Evolutionary conservation across 2,329 filamentous ascomycete genomes (phyloP), one percentile per base, ranked within the genome.

Genomic region (Pseudocercospora crystallina): DNA sequence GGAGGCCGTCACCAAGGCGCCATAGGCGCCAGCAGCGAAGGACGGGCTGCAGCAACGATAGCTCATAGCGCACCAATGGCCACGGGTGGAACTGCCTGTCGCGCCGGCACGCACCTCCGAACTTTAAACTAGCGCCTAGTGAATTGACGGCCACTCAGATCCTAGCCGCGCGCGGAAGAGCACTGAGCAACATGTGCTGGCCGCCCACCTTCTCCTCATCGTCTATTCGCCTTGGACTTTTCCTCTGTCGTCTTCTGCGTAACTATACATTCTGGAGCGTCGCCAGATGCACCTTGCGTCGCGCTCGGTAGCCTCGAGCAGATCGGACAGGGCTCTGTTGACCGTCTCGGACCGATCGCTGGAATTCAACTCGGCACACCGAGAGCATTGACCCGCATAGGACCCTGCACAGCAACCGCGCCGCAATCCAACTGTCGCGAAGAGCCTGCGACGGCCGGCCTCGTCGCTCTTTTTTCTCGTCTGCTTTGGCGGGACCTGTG

Each of bases 141-240:
- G 46, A 35, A 38, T 39, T 41, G 30, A 46, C 39, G 29, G 20
- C n/a, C 36, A 10, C 13, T 29, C 39, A 41, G 17, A 38, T 40
- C 47, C 51, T 47, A 49, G 47, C 46, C 47, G 49, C 48, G 49
- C 53, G 49, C 49, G 53, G 40, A 44, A 53, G 53, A 44, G 47
- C 34, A 31, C 48, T 33, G 49, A 45, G 53, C 53, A 49, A 38
- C 47, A 49, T 55, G 39, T 49, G 33, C 37, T 55, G 53, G 40
- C 48, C 48, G 40, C 53, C 49, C 53, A 56, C 53, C 47, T 56
- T 56, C 53, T 56, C 48, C 49, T 56, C 53, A 37, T 38, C 13
- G 20, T 51, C 40, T 30, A 35, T 49, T 30, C 42, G 42, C 39
- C 39, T 36, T 49, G 20, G 20, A 4, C 42, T 47, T 45, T 36